Base-by-base conservation (phyloP, 306 rosid genomes). In the Dryas drummondii region DNA sequence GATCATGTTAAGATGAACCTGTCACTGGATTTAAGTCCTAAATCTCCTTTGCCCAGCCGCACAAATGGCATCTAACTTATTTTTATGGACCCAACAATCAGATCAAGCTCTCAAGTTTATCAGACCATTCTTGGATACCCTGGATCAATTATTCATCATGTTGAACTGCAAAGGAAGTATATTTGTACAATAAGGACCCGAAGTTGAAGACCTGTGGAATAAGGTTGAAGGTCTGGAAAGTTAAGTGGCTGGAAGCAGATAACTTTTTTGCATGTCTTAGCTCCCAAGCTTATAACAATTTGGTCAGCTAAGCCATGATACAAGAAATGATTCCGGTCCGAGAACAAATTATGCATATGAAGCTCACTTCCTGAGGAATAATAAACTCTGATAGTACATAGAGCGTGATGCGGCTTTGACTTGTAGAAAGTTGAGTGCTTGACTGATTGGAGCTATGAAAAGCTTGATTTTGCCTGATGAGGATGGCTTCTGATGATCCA, bases 1-100 rank as follows among this genome's bases (percentile, higher is more conserved):
- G 97, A 94, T 58, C 85, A 87, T 82, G 93, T 80, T 74, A 86
- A 75, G 84, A 75, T 82, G 66, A 84, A 78, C 76, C 90, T 90
- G 13, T 80, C 94, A 51, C 72, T 90, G 81, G 98, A 94, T 87
- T 83, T 87, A 50, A 87, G 86, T 73, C 89, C 96, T 71, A 82
- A 65, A 68, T 80, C 99, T 51, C 67, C 93, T 52, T 79, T 87
- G 83, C 86, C 87, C 19, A 66, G 83, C 84, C 86, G 85, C 59
- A 42, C 87, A 76, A 90, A 86, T 45, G 93, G 93, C 77, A 61
- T 85, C 83, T 88, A 84, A 87, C 86, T 32, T 78, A 51, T 70
- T 82, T 75, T 79, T 75, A 63, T 45, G 48, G 81, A 66, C 75
- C 76, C 52, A 26, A 52, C 65, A 46, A 32, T 74, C 80, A n/a